Percentiles rank a stretch among this genome's conserved stretches.
Conservation (phyloP, 108 stramenopile species). For the Discostella stelligeroides region DNA sequence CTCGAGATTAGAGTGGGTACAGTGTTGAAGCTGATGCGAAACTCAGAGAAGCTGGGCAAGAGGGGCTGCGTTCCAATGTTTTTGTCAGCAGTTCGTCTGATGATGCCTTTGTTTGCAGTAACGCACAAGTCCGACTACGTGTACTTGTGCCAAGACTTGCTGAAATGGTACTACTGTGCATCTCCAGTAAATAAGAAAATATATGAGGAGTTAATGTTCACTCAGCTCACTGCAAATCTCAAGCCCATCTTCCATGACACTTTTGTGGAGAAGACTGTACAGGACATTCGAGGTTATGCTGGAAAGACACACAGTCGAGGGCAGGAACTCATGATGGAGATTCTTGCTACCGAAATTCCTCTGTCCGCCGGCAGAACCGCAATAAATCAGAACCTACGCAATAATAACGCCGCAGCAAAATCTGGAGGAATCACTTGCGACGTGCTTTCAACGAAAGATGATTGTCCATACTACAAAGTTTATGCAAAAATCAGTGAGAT, state of each 20-base stretch:
- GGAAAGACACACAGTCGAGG: not conserved
- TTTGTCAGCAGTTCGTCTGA: constrained; percentile 5
- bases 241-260: constrained; percentile 12
- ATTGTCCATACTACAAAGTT: too few relatives aligned
- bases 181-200: constrained; percentile 7
- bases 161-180: too few relatives aligned
- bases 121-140: too few relatives aligned
- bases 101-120: constrained; percentile 9
- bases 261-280: not conserved
- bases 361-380: too few relatives aligned
- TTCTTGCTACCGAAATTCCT: too few relatives aligned
- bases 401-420: too few relatives aligned
- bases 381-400: too few relatives aligned
- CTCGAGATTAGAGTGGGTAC: constrained; percentile 10
- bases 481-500: too few relatives aligned
- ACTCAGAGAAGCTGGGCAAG: constrained; percentile 9
- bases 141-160: constrained; percentile 12
- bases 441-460: too few relatives aligned
- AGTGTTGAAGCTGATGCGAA: too few relatives aligned
- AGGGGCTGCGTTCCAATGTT: not conserved
- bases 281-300: not conserved
- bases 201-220: constrained; percentile 20
- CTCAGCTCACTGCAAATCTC: constrained; percentile 3
- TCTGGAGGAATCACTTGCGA: too few relatives aligned
- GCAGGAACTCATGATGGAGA: constrained; percentile 6